A percentile compares a stretch with the other conserved stretches of the same genome.
Conservation (phyloP, 331 rosid species). For the Quercus phellos region DNA sequence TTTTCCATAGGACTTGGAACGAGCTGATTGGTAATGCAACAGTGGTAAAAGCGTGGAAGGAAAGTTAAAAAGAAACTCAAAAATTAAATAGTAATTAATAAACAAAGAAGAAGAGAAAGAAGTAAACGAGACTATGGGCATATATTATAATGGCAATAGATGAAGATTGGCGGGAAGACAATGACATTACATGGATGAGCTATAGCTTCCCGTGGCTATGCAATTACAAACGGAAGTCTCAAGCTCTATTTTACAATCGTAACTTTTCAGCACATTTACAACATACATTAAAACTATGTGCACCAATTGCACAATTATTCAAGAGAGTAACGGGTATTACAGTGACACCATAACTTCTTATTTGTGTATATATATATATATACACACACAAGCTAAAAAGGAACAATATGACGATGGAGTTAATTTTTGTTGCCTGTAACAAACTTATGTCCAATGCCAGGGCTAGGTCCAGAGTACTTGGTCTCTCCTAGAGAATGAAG, state of each 20-base stretch:
- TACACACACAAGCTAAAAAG: too few relatives aligned
- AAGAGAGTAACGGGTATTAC: not conserved
- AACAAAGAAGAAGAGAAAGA: not conserved
- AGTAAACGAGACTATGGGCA: not conserved
- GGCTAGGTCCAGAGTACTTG: constrained; percentile 46
- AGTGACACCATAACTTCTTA: not conserved
- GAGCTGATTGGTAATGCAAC: not conserved
- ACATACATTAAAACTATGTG: not conserved
- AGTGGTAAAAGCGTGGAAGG: not conserved
- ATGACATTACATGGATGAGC: not conserved
- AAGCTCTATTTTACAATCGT: not conserved
- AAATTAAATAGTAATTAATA: too few relatives aligned
- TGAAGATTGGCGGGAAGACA: not conserved
- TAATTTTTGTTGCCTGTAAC: not conserved
- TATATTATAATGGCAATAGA: not conserved
- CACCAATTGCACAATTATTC: not conserved
- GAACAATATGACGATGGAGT: not conserved
- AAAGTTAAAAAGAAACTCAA: not conserved
- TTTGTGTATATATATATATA: not conserved
- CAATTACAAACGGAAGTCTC: not conserved
- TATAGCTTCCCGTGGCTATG: not conserved
- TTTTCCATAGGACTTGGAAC: not conserved
- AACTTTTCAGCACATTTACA: not conserved
- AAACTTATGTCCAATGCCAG: constrained; percentile 45
- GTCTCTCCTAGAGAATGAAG: constrained; percentile 3